A percentile compares a stretch with the other conserved stretches of the same genome.
Evolutionary conservation across 176 grass and related monocot genomes (phyloP).

Genomic region (Canna indica): DNA sequence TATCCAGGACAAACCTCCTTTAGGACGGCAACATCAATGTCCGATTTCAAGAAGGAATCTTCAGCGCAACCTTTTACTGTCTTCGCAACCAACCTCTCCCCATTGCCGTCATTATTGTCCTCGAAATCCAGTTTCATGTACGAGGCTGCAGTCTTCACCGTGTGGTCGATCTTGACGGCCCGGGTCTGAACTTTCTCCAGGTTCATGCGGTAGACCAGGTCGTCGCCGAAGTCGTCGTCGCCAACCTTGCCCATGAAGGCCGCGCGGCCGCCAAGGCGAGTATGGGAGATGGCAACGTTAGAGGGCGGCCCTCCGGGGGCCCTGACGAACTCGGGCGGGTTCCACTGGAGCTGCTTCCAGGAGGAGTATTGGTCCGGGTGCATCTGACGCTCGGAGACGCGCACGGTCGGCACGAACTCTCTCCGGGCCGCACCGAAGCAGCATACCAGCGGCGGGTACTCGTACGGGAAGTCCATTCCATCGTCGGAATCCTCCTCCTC

Average conservation of each 20-base stretch:
- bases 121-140: slow-evolving; percentile 61
- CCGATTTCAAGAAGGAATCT: slow-evolving; percentile 49
- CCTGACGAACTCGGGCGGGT: slow-evolving; percentile 74
- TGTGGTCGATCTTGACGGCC: slow-evolving; percentile 37
- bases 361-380: slow-evolving; percentile 64
- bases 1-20: slow-evolving; percentile 47
- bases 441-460: slow-evolving; percentile 54
- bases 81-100: slow-evolving; percentile 56
- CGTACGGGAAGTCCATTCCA: slow-evolving; percentile 25
- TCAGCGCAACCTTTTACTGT: slow-evolving; percentile 51
- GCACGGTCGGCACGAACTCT: slow-evolving; percentile 80
- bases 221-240: slow-evolving; percentile 64
- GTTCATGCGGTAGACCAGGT: slow-evolving; percentile 68
- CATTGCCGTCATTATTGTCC: slow-evolving; percentile 31
- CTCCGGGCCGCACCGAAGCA: slow-evolving; percentile 65
- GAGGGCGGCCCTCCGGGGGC: slow-evolving; percentile 54
- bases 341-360: slow-evolving; percentile 74
- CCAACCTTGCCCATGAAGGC: slow-evolving; percentile 82
- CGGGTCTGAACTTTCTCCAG: slow-evolving; percentile 67
- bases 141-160: slow-evolving; percentile 42
- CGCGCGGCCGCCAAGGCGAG: slow-evolving; percentile 54
- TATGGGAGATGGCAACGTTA: slow-evolving; percentile 70
- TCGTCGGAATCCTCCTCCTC: slow-evolving; percentile 19
- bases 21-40: slow-evolving; percentile 57
- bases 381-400: slow-evolving; percentile 76